Evolutionary conservation across 2,329 filamentous ascomycete genomes (phyloP), one percentile per base, ranked within the genome.

Genomic region (Penicillium sp.): DNA sequence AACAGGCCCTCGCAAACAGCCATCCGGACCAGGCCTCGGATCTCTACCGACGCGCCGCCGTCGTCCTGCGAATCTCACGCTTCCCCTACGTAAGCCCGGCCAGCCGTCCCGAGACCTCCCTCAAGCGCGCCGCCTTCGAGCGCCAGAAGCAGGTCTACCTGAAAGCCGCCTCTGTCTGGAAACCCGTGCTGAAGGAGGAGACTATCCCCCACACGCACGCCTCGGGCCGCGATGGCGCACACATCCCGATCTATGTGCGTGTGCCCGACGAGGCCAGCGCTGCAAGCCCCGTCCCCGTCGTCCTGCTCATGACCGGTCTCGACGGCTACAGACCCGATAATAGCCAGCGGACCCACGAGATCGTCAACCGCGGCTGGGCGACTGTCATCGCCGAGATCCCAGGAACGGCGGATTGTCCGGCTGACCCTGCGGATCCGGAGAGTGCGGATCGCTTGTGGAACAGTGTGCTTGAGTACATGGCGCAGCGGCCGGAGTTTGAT

Each of bases 51-150:
- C 83, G 87, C 20, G 85, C 85, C 5, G 87, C 86, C 20, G 83
- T 85, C 24, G 77, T 90, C n/a, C 86, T 88, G 69, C 81, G 88
- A 46, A 90, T 91, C 58, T 79, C 85, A 0, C 80, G 88, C 14
- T 90, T 91, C 64, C 87, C 88, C 3, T 70, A 70, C 54, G 66
- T 70, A 8, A 62, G 65, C 44, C 64, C 61, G n/a, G 45, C 49
- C 20, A 59, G 57, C 6, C 48, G 46, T 1, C 49, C 56, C 5
- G 58, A 62, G 36, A 60, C 56, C 39, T 65, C 69, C 1, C 65
- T 70, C 43, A 85, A 90, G 69, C 79, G 82, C 57, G 67, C 77
- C 25, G 86, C 86, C 1, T 90, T 86, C 81, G 74, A 79, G 58
- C 72, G 78, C 48, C 86, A 89, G 61, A 90, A 89, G 67, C 69